Evolutionary conservation across 371 early-diverging fungal species (phyloP), one percentile per base, ranked within the genome.

Genomic region (Umbelopsis sp.): DNA sequence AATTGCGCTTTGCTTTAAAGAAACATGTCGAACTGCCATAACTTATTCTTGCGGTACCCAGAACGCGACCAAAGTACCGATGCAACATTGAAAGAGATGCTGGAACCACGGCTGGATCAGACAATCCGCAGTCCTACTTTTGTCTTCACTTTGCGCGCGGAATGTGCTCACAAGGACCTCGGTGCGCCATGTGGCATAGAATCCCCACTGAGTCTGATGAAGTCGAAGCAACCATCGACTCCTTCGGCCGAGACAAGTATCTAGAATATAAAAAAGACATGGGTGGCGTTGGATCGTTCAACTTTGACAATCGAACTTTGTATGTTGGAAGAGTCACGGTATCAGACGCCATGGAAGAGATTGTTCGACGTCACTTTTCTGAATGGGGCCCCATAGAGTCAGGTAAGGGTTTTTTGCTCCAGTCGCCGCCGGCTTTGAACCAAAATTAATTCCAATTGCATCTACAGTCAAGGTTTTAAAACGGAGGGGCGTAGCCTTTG

Each of bases 221-320:
- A 18, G 80, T 83, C 12, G 92, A 92, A 63, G 79, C 88, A 7
- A 88, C 90, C 0, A 83, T 84, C 41, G 96, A 95, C 73, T 86
- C 89, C 44, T 95, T 95, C 86, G 96, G 96, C 52, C 81, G 96
- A 46, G 94, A 94, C 63, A 84, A 88, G 67, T 87, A 83, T 65
- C 77, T 75, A 81, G 90, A 92, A 53, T 92, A 92, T 63, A 85
- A 93, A 48, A 91, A 94, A 41, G 96, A 95, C 76, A 93, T 91
- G 87, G 94, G 94, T 65, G 96, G 94, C 66, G 91, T 94, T 9
- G 96, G 96, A 37, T 89, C 92, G 18, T 94, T 96, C 79, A 89
- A 88, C 48, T 81, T 88, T 51, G 88, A 87, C 45, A 90, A 89
- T 67, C 75, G 80, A 22, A 92, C 93, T 12, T 76, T 96, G n/a